Base-by-base conservation (phyloP, 2,329 filamentous ascomycete genomes). In the Daldinia sp. region DNA sequence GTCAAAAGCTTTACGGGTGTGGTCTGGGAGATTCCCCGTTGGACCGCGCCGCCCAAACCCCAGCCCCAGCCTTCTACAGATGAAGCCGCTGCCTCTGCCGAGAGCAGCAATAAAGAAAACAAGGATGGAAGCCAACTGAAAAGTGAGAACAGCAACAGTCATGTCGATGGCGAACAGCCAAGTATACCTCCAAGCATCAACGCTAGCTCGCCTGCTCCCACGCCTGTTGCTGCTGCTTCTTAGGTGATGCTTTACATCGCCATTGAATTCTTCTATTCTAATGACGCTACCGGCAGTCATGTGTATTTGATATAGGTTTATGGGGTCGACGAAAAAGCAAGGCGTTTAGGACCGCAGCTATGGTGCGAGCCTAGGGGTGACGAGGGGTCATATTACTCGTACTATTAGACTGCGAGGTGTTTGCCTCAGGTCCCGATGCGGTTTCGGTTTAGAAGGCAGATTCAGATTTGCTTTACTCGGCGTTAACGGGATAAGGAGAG, bases 1-100 rank as follows among this genome's bases (percentile, higher is more conserved):
- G 84, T 98, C 74, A 97, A 97, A 85, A 97, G 91, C 80, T 98
- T 98, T 79, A 98, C 95, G 0, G 95, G 95, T 60, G 88, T 93
- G 15, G 78, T 88, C 35, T 98, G 94, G 94, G 88, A 92, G 71
- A 86, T 97, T 53, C 87, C 90, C 20, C 90, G 93, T 62, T 98
- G 95, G 94, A 90, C 89, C 59, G 91, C 93, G 37, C 92, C 92
- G 35, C 82, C 86, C n/a, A 89, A 87, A 78, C 81, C 84, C 28
- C 78, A 79, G 26, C 81, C 81, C 5, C 82, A 86, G 56, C 82
- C 84, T 2, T 76, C 79, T 26, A 78, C 82, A 0, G 84, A 85
- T 54, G 84, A 83, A 12, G 78, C 81, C 9, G 79, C 80, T 1
- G 80, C 80, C 2, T 86, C 86, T 4, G 82, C 81, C 50, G 83